Evolutionary conservation across 306 rosid genomes (phyloP).

Genomic region (Hylodesmum podocarpum): DNA sequence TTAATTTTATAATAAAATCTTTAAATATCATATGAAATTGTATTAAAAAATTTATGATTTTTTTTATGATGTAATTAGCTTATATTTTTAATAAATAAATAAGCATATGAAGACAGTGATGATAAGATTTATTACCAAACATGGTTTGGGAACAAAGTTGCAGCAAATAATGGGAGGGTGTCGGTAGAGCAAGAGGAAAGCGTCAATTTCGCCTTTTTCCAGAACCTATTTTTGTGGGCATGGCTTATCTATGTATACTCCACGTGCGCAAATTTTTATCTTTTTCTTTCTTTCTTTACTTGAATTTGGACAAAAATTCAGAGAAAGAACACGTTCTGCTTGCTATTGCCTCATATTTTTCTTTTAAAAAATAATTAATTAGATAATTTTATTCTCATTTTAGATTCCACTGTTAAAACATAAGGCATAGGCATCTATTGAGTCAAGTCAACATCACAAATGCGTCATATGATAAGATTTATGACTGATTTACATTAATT

Average conservation of each 20-base stretch:
- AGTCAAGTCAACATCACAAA: too few relatives aligned
- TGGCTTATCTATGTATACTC: background rate
- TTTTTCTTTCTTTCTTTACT: background rate
- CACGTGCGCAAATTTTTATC: background rate
- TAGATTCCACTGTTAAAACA: background rate
- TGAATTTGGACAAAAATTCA: background rate
- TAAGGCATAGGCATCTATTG: too few relatives aligned
- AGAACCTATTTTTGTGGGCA: background rate
- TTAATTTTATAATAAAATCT: too few relatives aligned
- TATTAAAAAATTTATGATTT: too few relatives aligned
- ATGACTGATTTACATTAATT: too few relatives aligned
- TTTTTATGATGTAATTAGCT: too few relatives aligned
- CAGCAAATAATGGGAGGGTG: background rate
- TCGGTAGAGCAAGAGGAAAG: background rate
- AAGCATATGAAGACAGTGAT: too few relatives aligned
- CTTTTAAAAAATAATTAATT: too few relatives aligned
- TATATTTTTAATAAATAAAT: too few relatives aligned
- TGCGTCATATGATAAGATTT: too few relatives aligned
- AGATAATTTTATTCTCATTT: background rate
- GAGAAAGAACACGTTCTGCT: background rate
- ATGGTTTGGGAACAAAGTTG: background rate
- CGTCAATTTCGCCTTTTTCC: background rate
- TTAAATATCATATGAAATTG: too few relatives aligned
- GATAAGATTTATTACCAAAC: background rate
- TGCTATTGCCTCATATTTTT: background rate